Evolutionary conservation across 306 rosid genomes (phyloP), one percentile per base, ranked within the genome.

Genomic region (Phaseolus lunatus): DNA sequence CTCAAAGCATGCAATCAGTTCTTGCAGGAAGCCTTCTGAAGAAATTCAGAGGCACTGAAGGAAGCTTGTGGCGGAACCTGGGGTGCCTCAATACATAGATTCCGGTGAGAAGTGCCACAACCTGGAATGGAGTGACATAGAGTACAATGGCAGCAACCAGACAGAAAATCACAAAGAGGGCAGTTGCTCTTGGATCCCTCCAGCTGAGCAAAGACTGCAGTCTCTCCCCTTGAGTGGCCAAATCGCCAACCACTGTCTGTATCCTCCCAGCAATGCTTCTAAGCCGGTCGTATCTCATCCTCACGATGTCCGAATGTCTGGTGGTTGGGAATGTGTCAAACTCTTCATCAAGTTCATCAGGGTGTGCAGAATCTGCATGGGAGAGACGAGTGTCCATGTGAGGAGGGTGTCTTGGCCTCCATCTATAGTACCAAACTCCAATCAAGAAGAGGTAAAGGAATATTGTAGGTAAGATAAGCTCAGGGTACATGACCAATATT

Each of bases 341-440:
- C 71, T 94, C 98, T 81, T 94, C 98, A 15, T 92, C 98, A 0
- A 90, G 90, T 72, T 94, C 98, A 57, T 94, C 98, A 1, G 98
- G 95, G 82, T 94, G 92, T 0, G 91, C 96, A 52, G 90, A 83
- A 77, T 94, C 97, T 0, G 98, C 98, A 0, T 92, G 95, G 1
- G 98, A 94, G 77, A 94, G 95, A 1, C 96, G 90, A 23, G 97
- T 94, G 93, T 94, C 98, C 98, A 94, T 94, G 93, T 94, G 96
- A 78, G 98, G 98, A 77, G 98, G 98, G 73, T 94, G 97, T 83
- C 97, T 90, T 13, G 98, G 93, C 84, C 98, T 90, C 98, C 98
- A 92, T 70, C 98, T 84, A 61, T 94, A 94, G 86, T 94, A 90
- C 98, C 98, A 94, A 19, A 94, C 91, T 58, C 98, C 98, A 66